Conservation (phyloP, 805 yeast species). For the Myxozyma vanderwaltii region DNA sequence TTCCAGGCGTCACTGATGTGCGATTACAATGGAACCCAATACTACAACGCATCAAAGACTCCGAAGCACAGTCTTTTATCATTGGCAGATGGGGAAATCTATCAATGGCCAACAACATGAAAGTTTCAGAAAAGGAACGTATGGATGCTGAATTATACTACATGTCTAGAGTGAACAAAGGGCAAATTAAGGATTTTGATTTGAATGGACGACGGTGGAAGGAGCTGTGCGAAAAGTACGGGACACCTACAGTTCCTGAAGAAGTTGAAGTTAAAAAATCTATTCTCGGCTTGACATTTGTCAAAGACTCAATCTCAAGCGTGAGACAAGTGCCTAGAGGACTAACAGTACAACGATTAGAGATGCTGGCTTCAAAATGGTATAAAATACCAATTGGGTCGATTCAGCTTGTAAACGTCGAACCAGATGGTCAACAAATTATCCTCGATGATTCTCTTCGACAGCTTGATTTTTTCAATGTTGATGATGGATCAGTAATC, state of each 20-base stretch:
- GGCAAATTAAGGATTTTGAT: conserved; percentile 33
- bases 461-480: conserved; percentile 17
- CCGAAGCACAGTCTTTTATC: conserved; percentile 41
- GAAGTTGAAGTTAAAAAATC: neutral
- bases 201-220: conserved; percentile 46
- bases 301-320: neutral
- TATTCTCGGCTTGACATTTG: neutral
- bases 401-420: neutral
- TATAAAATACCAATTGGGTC: conserved; percentile 6
- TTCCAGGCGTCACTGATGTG: conserved; percentile 52
- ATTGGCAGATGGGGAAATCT: conserved; percentile 53
- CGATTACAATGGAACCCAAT: conserved; percentile 60
- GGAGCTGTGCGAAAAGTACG: conserved; percentile 40
- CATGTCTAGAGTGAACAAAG: conserved; percentile 51
- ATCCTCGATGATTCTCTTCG: conserved; percentile 19
- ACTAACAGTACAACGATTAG: conserved; percentile 23
- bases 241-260: conserved; percentile 2
- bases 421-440: conserved; percentile 5
- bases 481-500: conserved; percentile 18
- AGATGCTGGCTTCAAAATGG: conserved; percentile 20
- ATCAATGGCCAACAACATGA: conserved; percentile 59
- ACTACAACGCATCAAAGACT: conserved; percentile 36
- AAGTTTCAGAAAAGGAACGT: conserved; percentile 52
- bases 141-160: conserved; percentile 69
- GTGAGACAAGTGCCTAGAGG: conserved; percentile 11